Base-by-base conservation (phyloP, 345 rosid species). In the Odontarrhena argentea region DNA sequence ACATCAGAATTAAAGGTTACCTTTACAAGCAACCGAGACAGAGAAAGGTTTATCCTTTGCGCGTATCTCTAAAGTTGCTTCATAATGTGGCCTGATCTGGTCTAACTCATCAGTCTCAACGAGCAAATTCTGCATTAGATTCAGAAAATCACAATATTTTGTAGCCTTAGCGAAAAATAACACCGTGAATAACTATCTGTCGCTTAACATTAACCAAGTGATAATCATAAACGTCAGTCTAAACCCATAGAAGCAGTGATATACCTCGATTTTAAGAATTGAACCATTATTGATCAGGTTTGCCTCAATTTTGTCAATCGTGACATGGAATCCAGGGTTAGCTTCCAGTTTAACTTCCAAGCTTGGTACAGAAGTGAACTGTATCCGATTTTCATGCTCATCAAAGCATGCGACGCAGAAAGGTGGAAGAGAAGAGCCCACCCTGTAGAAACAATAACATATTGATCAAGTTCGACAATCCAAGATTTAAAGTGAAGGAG, bases 381-480 rank as follows among this genome's bases (percentile, higher is more conserved):
- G 70, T 22, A 73, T 81, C 56, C 14, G 75, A 65, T 85, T 86
- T 55, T 51, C 80, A 54, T 61, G 80, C 60, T 59, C 60, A 73
- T 89, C 96, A 54, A 71, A 71, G 69, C 93, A 81, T 26, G 76
- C 82, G 37, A 89, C 50, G 42, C 37, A 42, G 38, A 82, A 10
- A 7, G 57, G 60, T 28, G 81, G 80, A 58, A 84, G 76, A 36
- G 43, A 61, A 9, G 82, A 82, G 69, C 96, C 96, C 26, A 82
- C 82, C 74, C 96, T 88, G 82, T 49, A 37, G 34, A 69, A 45
- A 49, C 40, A 51, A 50, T 62, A 37, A 13, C 30, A 40, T 25
- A 43, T 30, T 37, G 63, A 63, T 37, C 57, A 70, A 7, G 8
- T 54, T 45, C 25, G 9, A 70, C 11, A 37, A 12, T 38, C 55